Conservation (phyloP, 139 green algal species). For the Coelastrella sp. region DNA sequence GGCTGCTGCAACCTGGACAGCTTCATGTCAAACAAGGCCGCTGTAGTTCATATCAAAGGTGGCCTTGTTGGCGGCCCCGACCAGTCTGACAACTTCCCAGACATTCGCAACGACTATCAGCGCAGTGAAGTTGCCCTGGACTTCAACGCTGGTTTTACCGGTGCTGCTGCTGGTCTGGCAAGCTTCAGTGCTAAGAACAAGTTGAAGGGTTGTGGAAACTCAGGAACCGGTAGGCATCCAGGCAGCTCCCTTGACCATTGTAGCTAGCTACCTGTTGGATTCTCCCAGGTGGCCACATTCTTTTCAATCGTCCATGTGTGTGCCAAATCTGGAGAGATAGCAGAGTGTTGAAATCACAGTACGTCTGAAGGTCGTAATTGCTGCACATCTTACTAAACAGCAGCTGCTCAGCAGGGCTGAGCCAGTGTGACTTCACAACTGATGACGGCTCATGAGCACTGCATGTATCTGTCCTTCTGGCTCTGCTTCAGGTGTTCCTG, state of each 20-base stretch:
- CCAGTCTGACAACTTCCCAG: constrained; percentile 46
- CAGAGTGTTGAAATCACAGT: too few relatives aligned
- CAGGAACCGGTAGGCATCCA: neutral
- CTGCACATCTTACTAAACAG: too few relatives aligned
- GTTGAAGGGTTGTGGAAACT: neutral
- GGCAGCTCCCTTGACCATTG: neutral
- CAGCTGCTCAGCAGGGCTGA: too few relatives aligned
- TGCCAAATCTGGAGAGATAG: too few relatives aligned
- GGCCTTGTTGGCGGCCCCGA: constrained; percentile 73
- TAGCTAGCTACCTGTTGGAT: too few relatives aligned
- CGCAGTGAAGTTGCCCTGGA: constrained; percentile 55
- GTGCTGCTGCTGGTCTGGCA: constrained; percentile 46
- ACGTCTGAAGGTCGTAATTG: too few relatives aligned
- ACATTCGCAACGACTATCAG: constrained; percentile 46
- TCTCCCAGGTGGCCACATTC: too few relatives aligned
- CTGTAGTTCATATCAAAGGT: constrained; percentile 64
- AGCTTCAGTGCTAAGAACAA: constrained; percentile 7
- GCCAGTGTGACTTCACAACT: neutral
- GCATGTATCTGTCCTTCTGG: neutral
- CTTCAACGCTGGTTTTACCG: constrained; percentile 62
- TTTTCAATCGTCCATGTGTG: too few relatives aligned
- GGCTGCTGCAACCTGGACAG: constrained; percentile 55
- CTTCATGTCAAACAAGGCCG: constrained; percentile 51
- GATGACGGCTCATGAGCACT: neutral
- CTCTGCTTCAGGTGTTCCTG: neutral